Percentiles rank a stretch among this genome's conserved stretches.
These are phyloP conservation scores for Telopea speciosissima DNA, from an alignment of 177 flowering plant genomes.

Conservation along the genomic window DNA sequence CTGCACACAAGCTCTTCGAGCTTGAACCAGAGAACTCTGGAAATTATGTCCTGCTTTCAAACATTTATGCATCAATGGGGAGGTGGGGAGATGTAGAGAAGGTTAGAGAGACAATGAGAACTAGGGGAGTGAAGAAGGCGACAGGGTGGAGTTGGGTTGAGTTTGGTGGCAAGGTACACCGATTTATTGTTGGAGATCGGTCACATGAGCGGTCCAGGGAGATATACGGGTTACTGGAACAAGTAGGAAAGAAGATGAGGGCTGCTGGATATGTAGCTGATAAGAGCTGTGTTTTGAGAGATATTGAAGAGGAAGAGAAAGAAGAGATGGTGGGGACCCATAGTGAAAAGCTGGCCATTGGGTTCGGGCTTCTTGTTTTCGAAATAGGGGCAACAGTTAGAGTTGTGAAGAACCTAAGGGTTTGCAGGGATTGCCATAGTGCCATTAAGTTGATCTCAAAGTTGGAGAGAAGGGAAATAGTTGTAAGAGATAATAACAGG, in stretches of 20 bases:
- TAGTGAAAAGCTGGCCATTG: constrained; percentile 64
- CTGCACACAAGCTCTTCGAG: constrained; percentile 47
- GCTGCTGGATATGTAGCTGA: constrained; percentile 42
- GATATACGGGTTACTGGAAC: constrained; percentile 31
- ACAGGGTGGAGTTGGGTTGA: constrained; percentile 61
- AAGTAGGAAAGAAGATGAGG: constrained; percentile 36
- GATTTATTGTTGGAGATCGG: constrained; percentile 49
- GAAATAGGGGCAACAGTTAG: constrained; percentile 35
- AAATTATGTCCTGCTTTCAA: constrained; percentile 49
- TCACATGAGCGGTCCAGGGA: constrained; percentile 38
- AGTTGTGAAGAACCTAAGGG: constrained; percentile 61
- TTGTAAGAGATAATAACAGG: constrained; percentile 59
- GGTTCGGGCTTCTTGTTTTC: constrained; percentile 41
- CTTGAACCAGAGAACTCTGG: constrained; percentile 61
- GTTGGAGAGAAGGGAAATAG: constrained; percentile 48
- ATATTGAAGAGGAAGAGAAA: constrained; percentile 65
- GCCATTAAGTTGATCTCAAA: constrained; percentile 52
- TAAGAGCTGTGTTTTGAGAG: constrained; percentile 39
- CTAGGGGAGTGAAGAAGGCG: constrained; percentile 41
- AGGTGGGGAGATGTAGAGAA: constrained; percentile 53
- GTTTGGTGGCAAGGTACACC: constrained; percentile 36
- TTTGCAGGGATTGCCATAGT: constrained; percentile 59
- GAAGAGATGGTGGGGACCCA: constrained; percentile 55
- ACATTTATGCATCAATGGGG: constrained; percentile 48
- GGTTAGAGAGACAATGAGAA: constrained; percentile 38